Percentiles rank a stretch among this genome's conserved stretches.
Conservation (phyloP, 495 filamentous ascomycete species). For the Penicillium flavigenum region DNA sequence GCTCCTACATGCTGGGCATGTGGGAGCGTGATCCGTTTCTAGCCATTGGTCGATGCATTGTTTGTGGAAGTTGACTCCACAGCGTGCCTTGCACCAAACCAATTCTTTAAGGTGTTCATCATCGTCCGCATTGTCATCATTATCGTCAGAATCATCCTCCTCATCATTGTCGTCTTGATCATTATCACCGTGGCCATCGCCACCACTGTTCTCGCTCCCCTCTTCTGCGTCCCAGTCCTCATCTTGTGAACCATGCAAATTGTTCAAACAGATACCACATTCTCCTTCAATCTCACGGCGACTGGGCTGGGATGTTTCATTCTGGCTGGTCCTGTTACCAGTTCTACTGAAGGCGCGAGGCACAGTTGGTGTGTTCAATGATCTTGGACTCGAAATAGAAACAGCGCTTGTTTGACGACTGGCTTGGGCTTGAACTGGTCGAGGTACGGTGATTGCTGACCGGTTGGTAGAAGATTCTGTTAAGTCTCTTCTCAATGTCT, state of each 20-base stretch:
- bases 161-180: conserved; percentile 1
- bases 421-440: background rate
- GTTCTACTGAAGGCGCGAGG: background rate
- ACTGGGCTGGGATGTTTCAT: conserved; percentile 19
- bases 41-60: conserved; percentile 66
- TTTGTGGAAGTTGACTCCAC: conserved; percentile 70
- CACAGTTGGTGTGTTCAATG: background rate
- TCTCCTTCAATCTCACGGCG: conserved; percentile 61
- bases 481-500: background rate
- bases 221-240: background rate
- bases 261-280: conserved; percentile 65
- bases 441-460: conserved; percentile 1
- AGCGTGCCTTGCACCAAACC: conserved; percentile 66
- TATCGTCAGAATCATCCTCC: background rate
- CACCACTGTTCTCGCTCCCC: background rate
- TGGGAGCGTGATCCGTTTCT: conserved; percentile 23
- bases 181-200: background rate
- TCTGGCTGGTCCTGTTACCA: background rate
- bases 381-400: background rate
- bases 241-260: background rate
- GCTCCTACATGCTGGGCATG: conserved; percentile 24
- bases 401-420: background rate
- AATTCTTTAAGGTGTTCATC: conserved; percentile 37
- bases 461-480: background rate
- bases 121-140: background rate